Evolutionary conservation across 148 eudicot species (phyloP).

Genomic region (Suaeda aralocaspica): DNA sequence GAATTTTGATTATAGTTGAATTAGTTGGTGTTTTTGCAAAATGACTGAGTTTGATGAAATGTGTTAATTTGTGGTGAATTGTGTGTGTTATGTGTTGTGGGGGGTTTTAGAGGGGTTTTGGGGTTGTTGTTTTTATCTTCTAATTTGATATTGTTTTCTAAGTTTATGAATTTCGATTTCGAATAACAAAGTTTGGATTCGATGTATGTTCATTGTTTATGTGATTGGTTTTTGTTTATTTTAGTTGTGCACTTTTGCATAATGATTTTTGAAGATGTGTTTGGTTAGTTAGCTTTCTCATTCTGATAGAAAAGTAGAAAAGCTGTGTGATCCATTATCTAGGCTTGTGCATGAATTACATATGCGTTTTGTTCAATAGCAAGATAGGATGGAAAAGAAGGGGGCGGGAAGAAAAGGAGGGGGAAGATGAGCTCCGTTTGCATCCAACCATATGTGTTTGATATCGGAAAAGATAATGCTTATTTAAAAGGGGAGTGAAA

Average conservation of each 20-base stretch:
- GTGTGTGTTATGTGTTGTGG: no score
- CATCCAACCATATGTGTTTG: no score
- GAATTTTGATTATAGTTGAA: no score
- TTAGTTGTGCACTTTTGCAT: background rate
- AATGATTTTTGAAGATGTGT: background rate
- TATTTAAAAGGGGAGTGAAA: no score
- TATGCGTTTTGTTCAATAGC: background rate
- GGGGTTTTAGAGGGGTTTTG: background rate
- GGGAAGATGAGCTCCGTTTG: no score
- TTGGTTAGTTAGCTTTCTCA: background rate
- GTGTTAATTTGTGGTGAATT: no score
- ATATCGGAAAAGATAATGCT: no score
- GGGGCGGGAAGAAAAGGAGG: background rate
- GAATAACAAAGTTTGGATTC: background rate
- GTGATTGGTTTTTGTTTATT: background rate
- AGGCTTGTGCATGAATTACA: background rate
- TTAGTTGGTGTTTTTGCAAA: no score
- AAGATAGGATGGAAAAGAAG: background rate
- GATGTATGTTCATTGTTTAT: background rate
- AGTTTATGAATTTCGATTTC: background rate
- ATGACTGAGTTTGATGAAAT: no score
- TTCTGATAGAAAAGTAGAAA: background rate
- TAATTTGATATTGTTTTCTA: background rate
- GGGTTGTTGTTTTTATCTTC: background rate
- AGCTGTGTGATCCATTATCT: background rate